Conservation (phyloP, 2,329 filamentous ascomycete genomes). For the Knoxdaviesia capensis region DNA sequence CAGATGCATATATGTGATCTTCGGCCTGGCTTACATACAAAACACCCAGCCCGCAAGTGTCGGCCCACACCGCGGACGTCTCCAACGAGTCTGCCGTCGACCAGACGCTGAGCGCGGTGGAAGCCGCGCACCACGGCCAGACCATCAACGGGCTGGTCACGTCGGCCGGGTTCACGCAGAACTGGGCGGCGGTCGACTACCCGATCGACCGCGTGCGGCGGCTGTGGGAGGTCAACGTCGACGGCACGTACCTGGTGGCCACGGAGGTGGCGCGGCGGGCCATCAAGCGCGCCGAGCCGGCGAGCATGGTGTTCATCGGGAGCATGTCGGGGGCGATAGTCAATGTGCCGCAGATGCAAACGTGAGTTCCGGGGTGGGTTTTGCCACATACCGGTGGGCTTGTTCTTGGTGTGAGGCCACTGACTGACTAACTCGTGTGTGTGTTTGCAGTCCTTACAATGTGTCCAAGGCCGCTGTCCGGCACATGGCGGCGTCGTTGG, state of each 20-base stretch:
- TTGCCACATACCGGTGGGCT: background rate
- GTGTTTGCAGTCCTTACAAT: constrained; percentile 50
- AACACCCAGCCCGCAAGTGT: constrained; percentile 54
- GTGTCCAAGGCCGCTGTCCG: constrained; percentile 81
- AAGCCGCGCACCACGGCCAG: constrained; percentile 47
- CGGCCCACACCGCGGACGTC: constrained; percentile 50
- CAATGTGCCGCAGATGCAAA: constrained; percentile 88
- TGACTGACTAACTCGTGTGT: constrained; percentile 4
- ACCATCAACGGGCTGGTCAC: constrained; percentile 76
- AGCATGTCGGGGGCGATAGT: constrained; percentile 91
- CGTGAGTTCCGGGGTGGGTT: constrained; percentile 21
- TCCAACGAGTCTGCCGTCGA: constrained; percentile 1
- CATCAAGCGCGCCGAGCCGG: constrained; percentile 58
- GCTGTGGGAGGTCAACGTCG: constrained; percentile 86
- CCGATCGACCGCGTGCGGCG: constrained; percentile 81
- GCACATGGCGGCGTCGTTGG: constrained; percentile 70
- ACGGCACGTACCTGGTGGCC: constrained; percentile 78
- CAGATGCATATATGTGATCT: no score
- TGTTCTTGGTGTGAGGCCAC: background rate
- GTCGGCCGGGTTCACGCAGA: constrained; percentile 92
- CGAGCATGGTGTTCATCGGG: constrained; percentile 85
- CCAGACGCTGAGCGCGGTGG: background rate
- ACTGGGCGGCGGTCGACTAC: constrained; percentile 81
- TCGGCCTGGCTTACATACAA: no score
- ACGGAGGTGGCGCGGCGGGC: constrained; percentile 70